These are phyloP conservation scores for Sequoia sempervirens DNA, from an alignment of 75 land plant species.

Conservation along the genomic window DNA sequence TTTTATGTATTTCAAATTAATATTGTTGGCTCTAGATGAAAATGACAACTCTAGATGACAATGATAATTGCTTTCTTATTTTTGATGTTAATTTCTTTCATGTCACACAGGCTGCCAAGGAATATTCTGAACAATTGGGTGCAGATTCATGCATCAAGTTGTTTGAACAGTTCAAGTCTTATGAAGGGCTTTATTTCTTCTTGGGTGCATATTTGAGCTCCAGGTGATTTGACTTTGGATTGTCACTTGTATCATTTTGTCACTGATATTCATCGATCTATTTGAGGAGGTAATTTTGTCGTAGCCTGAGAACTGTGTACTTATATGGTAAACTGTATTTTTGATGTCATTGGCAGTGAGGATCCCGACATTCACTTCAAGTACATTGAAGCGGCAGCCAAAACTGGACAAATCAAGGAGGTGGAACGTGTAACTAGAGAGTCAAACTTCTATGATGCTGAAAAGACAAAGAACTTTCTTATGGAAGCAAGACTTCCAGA, in stretches of 20 bases:
- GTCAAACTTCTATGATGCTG: slow-evolving; percentile 94
- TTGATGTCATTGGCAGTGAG: slow-evolving; percentile 50
- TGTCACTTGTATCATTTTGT: neutral
- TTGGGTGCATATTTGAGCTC: slow-evolving; percentile 87
- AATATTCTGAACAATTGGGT: slow-evolving; percentile 94
- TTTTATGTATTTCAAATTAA: neutral
- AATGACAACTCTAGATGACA: too few species aligned
- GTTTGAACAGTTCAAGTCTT: slow-evolving; percentile 95
- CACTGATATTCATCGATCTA: neutral
- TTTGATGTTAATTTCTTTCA: neutral
- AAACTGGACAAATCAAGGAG: slow-evolving; percentile 97
- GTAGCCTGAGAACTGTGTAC: neutral
- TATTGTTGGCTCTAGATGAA: neutral
- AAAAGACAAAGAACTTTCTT: slow-evolving; percentile 95
- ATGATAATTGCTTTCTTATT: neutral
- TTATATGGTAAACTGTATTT: neutral
- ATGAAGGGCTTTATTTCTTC: slow-evolving; percentile 92
- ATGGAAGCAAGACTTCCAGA: slow-evolving; percentile 99
- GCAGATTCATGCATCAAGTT: slow-evolving; percentile 84
- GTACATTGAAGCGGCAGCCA: slow-evolving; percentile 98
- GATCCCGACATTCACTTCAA: slow-evolving; percentile 98
- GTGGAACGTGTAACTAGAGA: slow-evolving; percentile 98
- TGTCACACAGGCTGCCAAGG: slow-evolving; percentile 76
- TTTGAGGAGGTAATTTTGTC: neutral
- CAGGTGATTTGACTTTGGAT: slow-evolving; percentile 41